These are phyloP conservation scores for Kwoniella shandongensis DNA, from an alignment of 768 basidiomycete genomes.

Conservation along the genomic window DNA sequence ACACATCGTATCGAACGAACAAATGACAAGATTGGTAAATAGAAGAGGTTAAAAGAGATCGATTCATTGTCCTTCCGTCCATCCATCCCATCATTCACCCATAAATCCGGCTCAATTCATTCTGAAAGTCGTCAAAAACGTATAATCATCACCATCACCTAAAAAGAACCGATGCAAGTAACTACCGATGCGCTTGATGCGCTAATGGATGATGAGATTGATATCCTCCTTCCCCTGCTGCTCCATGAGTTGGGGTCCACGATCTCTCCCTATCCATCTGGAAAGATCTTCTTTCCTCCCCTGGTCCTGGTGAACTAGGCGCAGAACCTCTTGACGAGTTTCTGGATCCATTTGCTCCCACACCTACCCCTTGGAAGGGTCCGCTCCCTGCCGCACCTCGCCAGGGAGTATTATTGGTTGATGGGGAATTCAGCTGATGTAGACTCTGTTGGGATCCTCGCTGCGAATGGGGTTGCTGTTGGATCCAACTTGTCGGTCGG, in stretches of 20 bases:
- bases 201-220: slow-evolving; percentile 9
- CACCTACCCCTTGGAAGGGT: slow-evolving; percentile 28
- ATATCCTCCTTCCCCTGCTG: neutral
- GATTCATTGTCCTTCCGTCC: no score
- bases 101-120: no score
- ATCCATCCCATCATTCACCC: no score
- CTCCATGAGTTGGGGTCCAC: slow-evolving; percentile 32
- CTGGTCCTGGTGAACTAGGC: slow-evolving; percentile 38
- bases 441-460: slow-evolving; percentile 13
- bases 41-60: no score
- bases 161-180: no score
- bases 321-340: slow-evolving; percentile 37
- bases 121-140: no score
- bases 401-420: neutral
- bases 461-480: neutral
- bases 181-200: slow-evolving; percentile 1
- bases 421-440: slow-evolving; percentile 4
- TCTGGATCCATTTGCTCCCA: slow-evolving; percentile 17
- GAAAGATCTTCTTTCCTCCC: slow-evolving; percentile 26
- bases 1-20: no score
- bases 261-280: slow-evolving; percentile 38
- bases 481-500: slow-evolving; percentile 21
- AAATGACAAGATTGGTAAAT: no score
- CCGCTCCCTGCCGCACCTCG: slow-evolving; percentile 17
- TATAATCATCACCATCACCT: no score